These are phyloP conservation scores for Micractinium sp. DNA, from an alignment of 139 green algal genomes.

Conservation along the genomic window DNA sequence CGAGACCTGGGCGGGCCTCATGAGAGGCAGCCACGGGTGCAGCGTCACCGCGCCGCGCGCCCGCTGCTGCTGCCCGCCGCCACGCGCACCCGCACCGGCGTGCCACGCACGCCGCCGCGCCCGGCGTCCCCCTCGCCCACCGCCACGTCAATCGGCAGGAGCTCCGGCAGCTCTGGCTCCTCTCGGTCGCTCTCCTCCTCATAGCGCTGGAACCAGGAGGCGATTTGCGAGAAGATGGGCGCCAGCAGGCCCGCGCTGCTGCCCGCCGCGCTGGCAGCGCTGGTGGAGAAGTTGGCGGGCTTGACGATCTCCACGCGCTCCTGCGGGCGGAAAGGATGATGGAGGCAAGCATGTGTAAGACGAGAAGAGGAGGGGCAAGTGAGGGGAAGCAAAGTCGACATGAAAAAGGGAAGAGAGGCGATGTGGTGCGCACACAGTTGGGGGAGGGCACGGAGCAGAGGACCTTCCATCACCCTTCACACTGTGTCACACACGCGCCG, in stretches of 20 bases:
- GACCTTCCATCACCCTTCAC: too few relatives aligned
- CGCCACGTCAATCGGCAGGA: neutral
- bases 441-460: too few relatives aligned
- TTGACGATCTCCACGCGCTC: conserved; percentile 71
- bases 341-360: too few relatives aligned
- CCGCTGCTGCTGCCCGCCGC: neutral
- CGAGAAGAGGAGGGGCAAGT: too few relatives aligned
- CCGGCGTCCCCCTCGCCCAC: neutral
- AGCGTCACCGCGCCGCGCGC: too few relatives aligned
- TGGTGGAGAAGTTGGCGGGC: conserved; percentile 73
- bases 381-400: too few relatives aligned
- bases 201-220: conserved; percentile 41
- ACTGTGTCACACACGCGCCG: too few relatives aligned
- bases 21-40: too few relatives aligned
- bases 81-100: neutral
- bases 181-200: conserved; percentile 9
- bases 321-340: conserved; percentile 34
- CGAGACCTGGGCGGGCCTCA: neutral
- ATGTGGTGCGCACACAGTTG: too few relatives aligned
- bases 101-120: too few relatives aligned
- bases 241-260: conserved; percentile 3
- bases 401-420: too few relatives aligned
- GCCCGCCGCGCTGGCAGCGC: neutral
- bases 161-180: neutral
- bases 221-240: conserved; percentile 33